Conservation (phyloP, 768 basidiomycete genomes). For the Agaricus sinodeliciosus region DNA sequence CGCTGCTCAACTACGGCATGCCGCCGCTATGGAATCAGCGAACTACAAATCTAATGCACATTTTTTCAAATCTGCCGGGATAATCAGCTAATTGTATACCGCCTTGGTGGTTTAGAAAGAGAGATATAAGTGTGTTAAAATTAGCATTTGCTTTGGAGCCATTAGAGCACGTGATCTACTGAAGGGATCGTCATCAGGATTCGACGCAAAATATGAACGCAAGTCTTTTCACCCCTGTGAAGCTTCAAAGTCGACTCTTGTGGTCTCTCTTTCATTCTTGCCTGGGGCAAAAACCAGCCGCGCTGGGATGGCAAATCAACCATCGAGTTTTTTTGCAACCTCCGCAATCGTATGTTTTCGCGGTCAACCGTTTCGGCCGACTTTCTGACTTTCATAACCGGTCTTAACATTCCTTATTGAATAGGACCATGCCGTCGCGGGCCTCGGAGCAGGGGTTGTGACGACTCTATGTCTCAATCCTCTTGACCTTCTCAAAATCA, state of each 20-base stretch:
- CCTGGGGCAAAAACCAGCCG: constrained; percentile 14
- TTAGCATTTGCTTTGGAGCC: background rate
- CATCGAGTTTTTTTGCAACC: constrained; percentile 45
- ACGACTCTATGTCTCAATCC: constrained; percentile 97
- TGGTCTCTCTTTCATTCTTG: no score
- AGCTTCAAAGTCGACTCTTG: no score
- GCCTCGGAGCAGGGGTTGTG: constrained; percentile 87
- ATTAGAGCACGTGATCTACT: background rate
- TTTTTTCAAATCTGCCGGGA: no score
- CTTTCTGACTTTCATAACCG: background rate
- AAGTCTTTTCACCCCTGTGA: no score
- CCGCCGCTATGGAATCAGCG: no score
- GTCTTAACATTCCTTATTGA: background rate
- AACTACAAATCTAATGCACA: no score
- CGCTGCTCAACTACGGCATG: no score
- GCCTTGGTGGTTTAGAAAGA: no score
- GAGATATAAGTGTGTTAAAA: no score
- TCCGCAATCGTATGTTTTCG: constrained; percentile 35
- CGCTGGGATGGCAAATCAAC: constrained; percentile 33
- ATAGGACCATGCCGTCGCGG: constrained; percentile 93
- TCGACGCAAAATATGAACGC: no score
- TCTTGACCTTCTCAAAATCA: constrained; percentile 90
- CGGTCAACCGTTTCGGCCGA: background rate
- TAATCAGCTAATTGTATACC: no score
- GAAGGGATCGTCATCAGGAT: no score